These are phyloP conservation scores for Irpex rosettiformis DNA, from an alignment of 1,284 basidiomycete genomes.

Conservation along the genomic window DNA sequence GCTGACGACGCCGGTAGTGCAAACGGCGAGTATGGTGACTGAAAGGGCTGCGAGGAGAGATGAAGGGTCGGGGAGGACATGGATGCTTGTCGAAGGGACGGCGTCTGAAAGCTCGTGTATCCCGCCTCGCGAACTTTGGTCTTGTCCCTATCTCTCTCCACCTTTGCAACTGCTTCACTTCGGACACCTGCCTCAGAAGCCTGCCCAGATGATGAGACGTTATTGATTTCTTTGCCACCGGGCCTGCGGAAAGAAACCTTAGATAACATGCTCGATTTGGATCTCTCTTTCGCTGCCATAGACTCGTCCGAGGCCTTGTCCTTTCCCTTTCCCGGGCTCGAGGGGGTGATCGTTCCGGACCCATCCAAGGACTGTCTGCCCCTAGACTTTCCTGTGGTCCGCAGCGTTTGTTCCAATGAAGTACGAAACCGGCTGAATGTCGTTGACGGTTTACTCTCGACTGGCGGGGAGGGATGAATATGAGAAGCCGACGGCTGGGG, in stretches of 20 bases:
- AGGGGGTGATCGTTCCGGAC: constrained; percentile 37
- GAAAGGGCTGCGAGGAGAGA: constrained; percentile 48
- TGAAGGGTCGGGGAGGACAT: constrained; percentile 70
- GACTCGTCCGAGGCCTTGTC: constrained; percentile 25
- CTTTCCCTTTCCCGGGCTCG: constrained; percentile 40
- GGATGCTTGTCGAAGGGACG: constrained; percentile 63
- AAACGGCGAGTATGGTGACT: constrained; percentile 47
- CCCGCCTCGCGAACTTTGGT: constrained; percentile 45
- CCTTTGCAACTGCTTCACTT: constrained; percentile 26
- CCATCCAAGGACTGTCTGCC: constrained; percentile 40
- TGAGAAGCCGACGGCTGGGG: constrained; percentile 21
- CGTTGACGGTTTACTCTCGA: constrained; percentile 44
- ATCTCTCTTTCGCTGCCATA: constrained; percentile 30
- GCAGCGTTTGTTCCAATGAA: constrained; percentile 62
- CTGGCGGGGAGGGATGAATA: constrained; percentile 13
- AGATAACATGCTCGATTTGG: constrained; percentile 41
- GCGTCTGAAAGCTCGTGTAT: constrained; percentile 54
- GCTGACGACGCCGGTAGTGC: constrained; percentile 44
- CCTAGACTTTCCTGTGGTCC: constrained; percentile 56
- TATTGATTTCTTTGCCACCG: constrained; percentile 35
- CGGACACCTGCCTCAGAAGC: constrained; percentile 26
- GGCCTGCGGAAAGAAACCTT: constrained; percentile 52
- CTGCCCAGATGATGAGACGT: constrained; percentile 36
- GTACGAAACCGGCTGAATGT: constrained; percentile 63
- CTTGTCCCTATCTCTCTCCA: constrained; percentile 30